phyloP scores from a whole-genome alignment of 2,329 filamentous ascomycete species.

The Epicoccum sorghinum region DNA sequence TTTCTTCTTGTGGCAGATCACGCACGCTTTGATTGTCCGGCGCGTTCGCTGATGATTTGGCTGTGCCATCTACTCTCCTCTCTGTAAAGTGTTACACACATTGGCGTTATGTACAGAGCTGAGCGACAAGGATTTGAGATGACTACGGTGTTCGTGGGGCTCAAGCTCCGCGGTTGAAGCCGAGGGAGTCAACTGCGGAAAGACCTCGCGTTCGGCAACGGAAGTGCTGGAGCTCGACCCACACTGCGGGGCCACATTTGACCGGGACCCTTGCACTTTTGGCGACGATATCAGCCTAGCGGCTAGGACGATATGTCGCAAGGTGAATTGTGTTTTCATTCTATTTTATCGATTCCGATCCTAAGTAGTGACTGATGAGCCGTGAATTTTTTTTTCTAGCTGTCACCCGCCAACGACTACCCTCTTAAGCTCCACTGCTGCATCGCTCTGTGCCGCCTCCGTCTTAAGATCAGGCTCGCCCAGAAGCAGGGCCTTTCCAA shows the following conservation, averaged over 20 bases:
- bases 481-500: conserved; percentile 22
- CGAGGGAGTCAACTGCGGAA: neutral
- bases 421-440: conserved; percentile 1
- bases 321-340: too few relatives aligned
- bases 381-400: too few relatives aligned
- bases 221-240: conserved; percentile 3
- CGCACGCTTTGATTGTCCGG: conserved; percentile 46
- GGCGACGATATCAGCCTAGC: neutral
- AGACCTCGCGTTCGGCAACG: neutral
- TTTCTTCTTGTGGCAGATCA: conserved; percentile 54
- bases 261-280: conserved; percentile 1
- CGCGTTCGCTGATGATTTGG: conserved; percentile 28
- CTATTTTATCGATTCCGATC: too few relatives aligned
- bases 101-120: neutral
- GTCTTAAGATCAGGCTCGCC: conserved; percentile 20
- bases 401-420: conserved; percentile 5
- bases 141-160: neutral
- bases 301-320: neutral
- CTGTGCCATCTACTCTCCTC: conserved; percentile 17
- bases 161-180: neutral
- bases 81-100: neutral
- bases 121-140: neutral
- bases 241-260: conserved; percentile 12
- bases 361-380: too few relatives aligned
- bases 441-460: conserved; percentile 7